Evolutionary conservation across 2,329 filamentous ascomycete species (phyloP), one percentile per base, ranked within the genome.

Genomic region (Neurospora sp.): DNA sequence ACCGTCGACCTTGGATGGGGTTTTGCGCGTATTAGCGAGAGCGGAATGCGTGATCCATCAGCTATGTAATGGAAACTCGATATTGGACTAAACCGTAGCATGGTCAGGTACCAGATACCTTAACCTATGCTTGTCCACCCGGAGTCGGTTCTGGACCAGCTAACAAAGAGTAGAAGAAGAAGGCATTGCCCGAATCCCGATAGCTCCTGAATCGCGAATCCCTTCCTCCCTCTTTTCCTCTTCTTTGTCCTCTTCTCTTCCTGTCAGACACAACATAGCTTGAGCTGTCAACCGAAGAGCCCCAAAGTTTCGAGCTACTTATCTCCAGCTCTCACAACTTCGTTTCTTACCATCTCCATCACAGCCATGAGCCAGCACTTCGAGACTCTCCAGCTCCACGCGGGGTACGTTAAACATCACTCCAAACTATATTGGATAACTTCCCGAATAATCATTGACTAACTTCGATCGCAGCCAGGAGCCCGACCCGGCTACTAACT

Each of bases 301-400:
- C 28, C 15, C 40, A 46, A 19, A 3, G 17, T 19, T 36, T 40
- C 8, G 8, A 57, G 19, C 57, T 68, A 33, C 28, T 23, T 70
- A 67, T 8, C 19, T 66, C 37, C 15, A 10, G 37, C 17, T 57
- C 33, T 66, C 46, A 36, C 40, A 46, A 41, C 23, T 66, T 12
- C 66, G 41, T 19, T 11, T 67, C 39, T 39, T 19, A 67, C 11
- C 19, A 40, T 8, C 17, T 12, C 12, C 28, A 62, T 67, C 36
- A 37, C 46, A 62, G 75, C 71, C 72, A 84, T 84, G 83, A 85
- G 83, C 80, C 85, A 84, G 75, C 87, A 89, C 80, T 96, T 96
- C 76, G 92, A 95, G 84, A 96, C 92, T 71, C 86, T 95, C 73
- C 92, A 95, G 84, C 87, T 96, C 74, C 92, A 96, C 80, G 92